A percentile compares a stretch with the other conserved stretches of the same genome.
Conservation (phyloP, 2,329 filamentous ascomycete genomes). For the Nemania sp. region DNA sequence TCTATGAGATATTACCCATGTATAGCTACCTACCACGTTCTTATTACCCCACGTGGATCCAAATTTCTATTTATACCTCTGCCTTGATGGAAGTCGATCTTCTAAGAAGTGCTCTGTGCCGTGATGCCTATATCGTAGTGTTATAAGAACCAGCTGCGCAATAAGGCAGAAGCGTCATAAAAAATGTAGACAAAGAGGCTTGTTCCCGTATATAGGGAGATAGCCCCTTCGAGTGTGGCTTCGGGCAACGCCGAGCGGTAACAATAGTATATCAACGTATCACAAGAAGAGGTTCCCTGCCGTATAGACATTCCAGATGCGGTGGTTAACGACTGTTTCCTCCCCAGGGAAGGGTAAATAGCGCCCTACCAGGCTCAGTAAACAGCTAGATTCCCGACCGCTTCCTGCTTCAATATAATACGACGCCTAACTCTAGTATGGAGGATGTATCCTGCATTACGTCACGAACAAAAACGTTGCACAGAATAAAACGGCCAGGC, state of each 20-base stretch:
- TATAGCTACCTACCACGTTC: not conserved
- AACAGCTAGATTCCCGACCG: not conserved
- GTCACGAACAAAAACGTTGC: not conserved
- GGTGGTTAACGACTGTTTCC: too few species aligned
- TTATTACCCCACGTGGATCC: not conserved
- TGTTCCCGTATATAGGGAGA: too few species aligned
- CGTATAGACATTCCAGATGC: too few species aligned
- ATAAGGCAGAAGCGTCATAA: not conserved
- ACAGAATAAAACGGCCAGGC: not conserved
- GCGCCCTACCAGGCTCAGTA: not conserved
- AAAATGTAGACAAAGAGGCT: not conserved
- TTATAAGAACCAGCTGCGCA: too few species aligned
- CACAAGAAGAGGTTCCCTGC: too few species aligned
- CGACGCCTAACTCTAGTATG: not conserved
- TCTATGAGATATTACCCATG: not conserved
- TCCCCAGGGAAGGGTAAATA: not conserved
- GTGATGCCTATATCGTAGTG: not conserved
- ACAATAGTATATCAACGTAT: too few species aligned
- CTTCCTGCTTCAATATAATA: not conserved
- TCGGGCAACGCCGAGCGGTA: too few species aligned
- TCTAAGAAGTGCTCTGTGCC: not conserved
- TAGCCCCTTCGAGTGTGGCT: too few species aligned
- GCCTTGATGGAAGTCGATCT: not conserved
- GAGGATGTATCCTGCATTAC: not conserved
- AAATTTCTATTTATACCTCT: not conserved